Conservation (phyloP, 106 monocot species). For the Acanthochlamys bracteata region DNA sequence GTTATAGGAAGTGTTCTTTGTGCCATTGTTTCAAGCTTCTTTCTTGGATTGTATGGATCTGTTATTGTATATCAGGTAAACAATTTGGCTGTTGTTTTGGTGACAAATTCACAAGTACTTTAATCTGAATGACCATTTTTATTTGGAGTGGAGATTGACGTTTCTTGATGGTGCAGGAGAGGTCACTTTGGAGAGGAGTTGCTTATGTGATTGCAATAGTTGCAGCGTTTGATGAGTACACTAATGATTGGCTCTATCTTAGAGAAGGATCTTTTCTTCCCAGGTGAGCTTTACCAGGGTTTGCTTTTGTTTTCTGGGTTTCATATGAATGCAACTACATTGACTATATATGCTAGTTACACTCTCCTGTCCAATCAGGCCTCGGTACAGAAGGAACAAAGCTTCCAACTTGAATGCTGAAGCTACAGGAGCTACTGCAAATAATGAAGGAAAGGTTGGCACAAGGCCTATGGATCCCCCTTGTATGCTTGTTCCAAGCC, state of each 20-base stretch:
- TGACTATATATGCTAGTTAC: too few relatives aligned
- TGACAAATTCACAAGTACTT: background rate
- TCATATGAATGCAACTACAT: too few relatives aligned
- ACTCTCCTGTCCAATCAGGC: constrained; percentile 33
- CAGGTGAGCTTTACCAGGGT: constrained; percentile 32
- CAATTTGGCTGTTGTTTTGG: background rate
- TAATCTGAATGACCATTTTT: too few relatives aligned
- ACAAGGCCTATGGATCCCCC: constrained; percentile 37
- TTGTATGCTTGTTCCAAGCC: constrained; percentile 64
- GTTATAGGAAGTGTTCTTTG: constrained; percentile 63
- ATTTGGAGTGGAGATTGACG: too few relatives aligned
- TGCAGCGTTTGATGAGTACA: constrained; percentile 90
- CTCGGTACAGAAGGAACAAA: constrained; percentile 56
- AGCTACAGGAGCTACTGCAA: constrained; percentile 33
- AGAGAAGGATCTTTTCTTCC: constrained; percentile 84
- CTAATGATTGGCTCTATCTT: constrained; percentile 95
- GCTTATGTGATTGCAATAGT: constrained; percentile 78
- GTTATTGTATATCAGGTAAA: constrained; percentile 81
- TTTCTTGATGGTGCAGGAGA: constrained; percentile 68
- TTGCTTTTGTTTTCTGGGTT: background rate
- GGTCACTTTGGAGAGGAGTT: constrained; percentile 67
- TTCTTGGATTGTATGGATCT: constrained; percentile 74
- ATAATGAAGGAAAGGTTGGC: constrained; percentile 21
- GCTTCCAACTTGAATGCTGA: constrained; percentile 33
- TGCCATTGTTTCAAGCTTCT: constrained; percentile 76